phyloP scores from a whole-genome alignment of 2,329 filamentous ascomycete species.

The Ascocoryne sarcoides region DNA sequence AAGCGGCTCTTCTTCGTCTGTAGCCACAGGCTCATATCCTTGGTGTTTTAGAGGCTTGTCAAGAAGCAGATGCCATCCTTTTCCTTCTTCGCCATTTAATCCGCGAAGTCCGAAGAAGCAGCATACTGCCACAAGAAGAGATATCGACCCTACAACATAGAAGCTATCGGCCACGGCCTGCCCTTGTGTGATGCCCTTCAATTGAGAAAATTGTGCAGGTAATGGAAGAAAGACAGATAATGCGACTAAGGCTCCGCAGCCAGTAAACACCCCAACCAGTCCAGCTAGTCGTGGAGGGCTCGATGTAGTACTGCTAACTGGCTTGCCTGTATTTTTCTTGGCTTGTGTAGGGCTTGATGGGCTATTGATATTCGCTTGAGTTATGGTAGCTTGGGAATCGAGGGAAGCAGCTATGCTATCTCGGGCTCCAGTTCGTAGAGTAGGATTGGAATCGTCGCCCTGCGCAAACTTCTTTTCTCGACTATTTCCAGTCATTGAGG shows the following conservation, averaged over 20 bases:
- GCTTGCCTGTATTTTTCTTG: conserved; percentile 8
- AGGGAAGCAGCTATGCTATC: conserved; percentile 58
- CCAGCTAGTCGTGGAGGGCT: conserved; percentile 64
- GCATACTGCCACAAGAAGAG: conserved; percentile 62
- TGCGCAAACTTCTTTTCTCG: conserved; percentile 20
- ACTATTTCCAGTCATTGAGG: conserved; percentile 50
- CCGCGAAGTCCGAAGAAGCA: conserved; percentile 71
- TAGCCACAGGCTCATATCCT: conserved; percentile 12
- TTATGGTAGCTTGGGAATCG: conserved; percentile 68
- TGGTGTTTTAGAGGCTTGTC: conserved; percentile 23
- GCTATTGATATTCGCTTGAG: conserved; percentile 45
- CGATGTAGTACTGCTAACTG: conserved; percentile 27
- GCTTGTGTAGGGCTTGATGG: conserved; percentile 3
- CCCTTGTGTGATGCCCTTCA: conserved; percentile 61
- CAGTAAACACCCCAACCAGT: conserved; percentile 85
- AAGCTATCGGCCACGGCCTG: conserved; percentile 76
- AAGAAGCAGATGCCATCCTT: conserved; percentile 57
- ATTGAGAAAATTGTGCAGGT: conserved; percentile 66
- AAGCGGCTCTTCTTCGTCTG: conserved; percentile 1
- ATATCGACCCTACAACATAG: conserved; percentile 70
- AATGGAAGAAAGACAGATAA: conserved; percentile 77
- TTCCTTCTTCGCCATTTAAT: conserved; percentile 65
- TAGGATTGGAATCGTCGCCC: conserved; percentile 4
- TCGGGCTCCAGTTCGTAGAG: conserved; percentile 32
- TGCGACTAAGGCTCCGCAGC: conserved; percentile 81